phyloP scores from a whole-genome alignment of 495 filamentous ascomycete species.

The Penicillium soppii region DNA sequence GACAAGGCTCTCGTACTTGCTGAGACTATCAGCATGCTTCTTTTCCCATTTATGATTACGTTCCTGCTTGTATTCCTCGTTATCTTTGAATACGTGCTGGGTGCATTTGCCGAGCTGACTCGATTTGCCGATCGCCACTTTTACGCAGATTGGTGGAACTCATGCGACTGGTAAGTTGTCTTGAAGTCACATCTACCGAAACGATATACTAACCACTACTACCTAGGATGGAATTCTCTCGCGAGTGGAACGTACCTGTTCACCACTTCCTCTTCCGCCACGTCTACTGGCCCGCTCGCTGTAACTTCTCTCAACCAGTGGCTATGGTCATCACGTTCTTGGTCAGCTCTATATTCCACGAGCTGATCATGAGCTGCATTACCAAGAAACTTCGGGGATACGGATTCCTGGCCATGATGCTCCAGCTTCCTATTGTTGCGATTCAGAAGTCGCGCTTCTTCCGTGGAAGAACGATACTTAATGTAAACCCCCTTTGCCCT shows the following conservation, averaged over 20 bases:
- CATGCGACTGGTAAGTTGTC: conserved; percentile 52
- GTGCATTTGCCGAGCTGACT: conserved; percentile 91
- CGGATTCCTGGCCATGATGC: conserved; percentile 92
- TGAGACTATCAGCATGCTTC: conserved; percentile 88
- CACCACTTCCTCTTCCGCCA: conserved; percentile 95
- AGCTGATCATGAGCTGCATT: conserved; percentile 96
- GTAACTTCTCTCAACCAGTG: conserved; percentile 69
- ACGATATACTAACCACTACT: neutral
- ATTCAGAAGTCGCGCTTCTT: conserved; percentile 80
- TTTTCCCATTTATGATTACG: conserved; percentile 97
- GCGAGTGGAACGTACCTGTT: conserved; percentile 99
- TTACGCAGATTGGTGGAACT: conserved; percentile 95
- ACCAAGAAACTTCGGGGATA: conserved; percentile 96
- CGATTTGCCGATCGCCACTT: conserved; percentile 94
- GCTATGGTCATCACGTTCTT: conserved; percentile 93
- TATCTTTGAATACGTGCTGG: conserved; percentile 95
- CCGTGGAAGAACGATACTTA: conserved; percentile 70
- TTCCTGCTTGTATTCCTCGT: conserved; percentile 94
- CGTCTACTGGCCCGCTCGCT: conserved; percentile 80
- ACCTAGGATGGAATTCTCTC: conserved; percentile 84
- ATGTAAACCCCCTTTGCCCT: conserved; percentile 40
- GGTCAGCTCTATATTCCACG: conserved; percentile 84
- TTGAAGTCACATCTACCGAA: neutral
- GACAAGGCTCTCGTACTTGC: conserved; percentile 79
- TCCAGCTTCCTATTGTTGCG: conserved; percentile 91